These are phyloP conservation scores for Hanseniaspora taiwanica DNA, from an alignment of 805 yeast genomes.

Conservation along the genomic window DNA sequence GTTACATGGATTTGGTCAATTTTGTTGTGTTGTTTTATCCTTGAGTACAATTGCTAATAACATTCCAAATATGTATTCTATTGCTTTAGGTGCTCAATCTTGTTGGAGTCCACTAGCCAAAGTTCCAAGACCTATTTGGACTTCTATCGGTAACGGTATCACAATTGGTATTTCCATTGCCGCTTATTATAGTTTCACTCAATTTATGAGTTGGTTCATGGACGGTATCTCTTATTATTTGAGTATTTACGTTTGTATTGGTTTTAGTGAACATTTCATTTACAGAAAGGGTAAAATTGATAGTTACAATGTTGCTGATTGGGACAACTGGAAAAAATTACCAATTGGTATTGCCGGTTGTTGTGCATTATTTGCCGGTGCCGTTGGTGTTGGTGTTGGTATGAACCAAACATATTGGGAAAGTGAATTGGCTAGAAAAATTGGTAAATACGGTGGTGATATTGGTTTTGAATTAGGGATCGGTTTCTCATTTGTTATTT, in stretches of 20 bases:
- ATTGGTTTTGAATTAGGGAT: conserved; percentile 73
- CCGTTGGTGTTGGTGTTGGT: conserved; percentile 72
- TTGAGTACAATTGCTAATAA: conserved; percentile 81
- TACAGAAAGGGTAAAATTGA: conserved; percentile 46
- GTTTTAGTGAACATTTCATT: conserved; percentile 68
- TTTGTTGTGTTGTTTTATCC: conserved; percentile 72
- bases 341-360: conserved; percentile 73
- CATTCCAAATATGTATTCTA: conserved; percentile 85
- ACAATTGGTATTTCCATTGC: conserved; percentile 82
- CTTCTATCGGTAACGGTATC: conserved; percentile 56
- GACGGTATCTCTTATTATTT: conserved; percentile 83
- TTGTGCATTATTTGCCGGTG: conserved; percentile 70
- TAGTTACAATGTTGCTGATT: conserved; percentile 50
- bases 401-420: conserved; percentile 77
- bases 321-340: conserved; percentile 40
- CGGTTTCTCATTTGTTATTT: conserved; percentile 54
- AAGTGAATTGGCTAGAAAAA: conserved; percentile 49
- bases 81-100: conserved; percentile 76
- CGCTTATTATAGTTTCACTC: conserved; percentile 60
- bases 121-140: conserved; percentile 77
- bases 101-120: conserved; percentile 57
- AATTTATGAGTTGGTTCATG: conserved; percentile 79
- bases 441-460: conserved; percentile 45
- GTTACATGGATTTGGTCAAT: conserved; percentile 79
- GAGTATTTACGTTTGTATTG: conserved; percentile 67